Evolutionary conservation across 805 yeast genomes (phyloP).

Genomic region (Schwanniomyces polymorphus): DNA sequence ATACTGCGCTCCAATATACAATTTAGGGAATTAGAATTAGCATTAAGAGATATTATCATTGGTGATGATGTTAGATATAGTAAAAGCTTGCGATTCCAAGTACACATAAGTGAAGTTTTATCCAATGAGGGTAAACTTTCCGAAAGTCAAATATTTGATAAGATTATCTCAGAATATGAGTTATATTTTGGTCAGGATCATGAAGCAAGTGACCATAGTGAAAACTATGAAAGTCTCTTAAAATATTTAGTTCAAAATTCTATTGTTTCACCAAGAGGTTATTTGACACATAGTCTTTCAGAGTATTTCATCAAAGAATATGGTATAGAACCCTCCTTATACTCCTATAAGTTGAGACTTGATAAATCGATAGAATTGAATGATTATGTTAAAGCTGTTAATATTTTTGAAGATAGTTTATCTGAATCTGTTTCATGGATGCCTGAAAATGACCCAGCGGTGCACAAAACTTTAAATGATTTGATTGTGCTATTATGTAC

Average conservation of each 20-base stretch:
- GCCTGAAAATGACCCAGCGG: conserved; percentile 25
- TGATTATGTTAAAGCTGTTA: conserved; percentile 21
- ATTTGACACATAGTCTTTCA: conserved; percentile 13
- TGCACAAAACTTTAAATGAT: conserved; percentile 43
- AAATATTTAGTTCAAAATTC: conserved; percentile 15
- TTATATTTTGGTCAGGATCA: neutral
- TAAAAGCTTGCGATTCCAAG: conserved; percentile 17
- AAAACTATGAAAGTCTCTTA: conserved; percentile 14
- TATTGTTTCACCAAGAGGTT: conserved; percentile 18
- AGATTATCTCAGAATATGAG: neutral
- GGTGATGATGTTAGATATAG: conserved; percentile 23
- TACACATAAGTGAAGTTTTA: conserved; percentile 9
- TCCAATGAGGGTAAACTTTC: neutral
- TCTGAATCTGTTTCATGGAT: conserved; percentile 21
- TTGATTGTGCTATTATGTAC: conserved; percentile 40
- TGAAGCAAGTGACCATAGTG: conserved; percentile 9
- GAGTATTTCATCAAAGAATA: conserved; percentile 10
- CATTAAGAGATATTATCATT: conserved; percentile 13
- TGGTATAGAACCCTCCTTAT: conserved; percentile 14
- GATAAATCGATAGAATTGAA: conserved; percentile 22
- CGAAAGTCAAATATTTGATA: conserved; percentile 3
- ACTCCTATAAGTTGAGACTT: conserved; percentile 26
- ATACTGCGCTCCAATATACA: conserved; percentile 6
- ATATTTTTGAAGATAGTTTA: conserved; percentile 33
- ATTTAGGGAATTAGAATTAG: conserved; percentile 5